Evolutionary conservation across 768 basidiomycete genomes (phyloP), one percentile per base, ranked within the genome.

Genomic region (Lenzites betulinus): DNA sequence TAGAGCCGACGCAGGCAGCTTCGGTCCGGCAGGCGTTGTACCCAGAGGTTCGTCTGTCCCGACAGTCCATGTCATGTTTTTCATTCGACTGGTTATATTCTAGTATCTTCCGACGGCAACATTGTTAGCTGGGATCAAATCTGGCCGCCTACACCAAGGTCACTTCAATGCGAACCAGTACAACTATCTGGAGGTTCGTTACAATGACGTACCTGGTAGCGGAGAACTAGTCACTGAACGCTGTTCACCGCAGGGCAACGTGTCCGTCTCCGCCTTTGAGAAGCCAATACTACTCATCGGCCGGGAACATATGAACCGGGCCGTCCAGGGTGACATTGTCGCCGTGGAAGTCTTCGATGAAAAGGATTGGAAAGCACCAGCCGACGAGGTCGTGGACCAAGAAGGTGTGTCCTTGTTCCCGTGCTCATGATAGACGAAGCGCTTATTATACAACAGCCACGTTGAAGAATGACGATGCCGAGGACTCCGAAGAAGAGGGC

Each of bases 111-210:
- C 94, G 0, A 79, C 82, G 9, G 80, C 87, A 0, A 85, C 83
- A 0, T 74, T 98, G 9, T 69, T 85, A 39, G 92, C 94, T 11
- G 95, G 94, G 1, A 80, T 98, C 58, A 95, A 95, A 72, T 83
- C 85, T 3, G 93, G 92, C 2, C 78, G 88, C 42, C 81, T 95
- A 3, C 85, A 93, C 68, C 93, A 98, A 76, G 97, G 97, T 0
- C 88, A 95, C 70, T 99, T 96, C 76, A 94, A 91, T 69, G 93
- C 95, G 2, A 97, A 92, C 66, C 88, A 88, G 64, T 99, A 95
- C 75, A 98, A 99, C 72, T 98, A 95, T 67, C 80, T 98, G 15
- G 96, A 98, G 81, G 92, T 88, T 44, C 53, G 79, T 70, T 5
- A 13, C 30, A n/a, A 35, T 38, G 52, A 43, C 26, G 39, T 43